Conservation (phyloP, 129 eudicot species). For the Centella asiatica region DNA sequence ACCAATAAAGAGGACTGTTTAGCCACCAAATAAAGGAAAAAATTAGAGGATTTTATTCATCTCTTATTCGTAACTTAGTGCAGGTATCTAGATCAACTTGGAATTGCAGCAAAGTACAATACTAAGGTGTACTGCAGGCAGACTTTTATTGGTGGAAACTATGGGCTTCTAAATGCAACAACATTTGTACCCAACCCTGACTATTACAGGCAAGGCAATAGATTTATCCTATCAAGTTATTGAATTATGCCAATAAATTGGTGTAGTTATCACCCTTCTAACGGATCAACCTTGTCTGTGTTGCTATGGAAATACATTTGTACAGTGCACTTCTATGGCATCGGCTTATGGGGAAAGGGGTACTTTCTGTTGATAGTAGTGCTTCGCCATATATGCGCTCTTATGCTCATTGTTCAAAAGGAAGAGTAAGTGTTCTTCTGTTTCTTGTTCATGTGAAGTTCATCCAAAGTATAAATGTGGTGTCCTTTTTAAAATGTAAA, state of each 20-base stretch:
- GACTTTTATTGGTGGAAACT: slow-evolving; percentile 85
- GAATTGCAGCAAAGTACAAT: slow-evolving; percentile 72
- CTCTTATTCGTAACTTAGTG: slow-evolving; percentile 14
- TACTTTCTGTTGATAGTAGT: slow-evolving; percentile 55
- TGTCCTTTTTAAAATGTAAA: background rate
- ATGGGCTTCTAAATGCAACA: slow-evolving; percentile 59
- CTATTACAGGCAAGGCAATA: slow-evolving; percentile 56
- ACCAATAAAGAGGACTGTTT: background rate
- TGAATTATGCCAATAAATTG: background rate
- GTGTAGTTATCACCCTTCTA: background rate
- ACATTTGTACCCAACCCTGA: slow-evolving; percentile 88
- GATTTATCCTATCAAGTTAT: background rate
- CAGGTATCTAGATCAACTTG: slow-evolving; percentile 96
- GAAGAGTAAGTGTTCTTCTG: slow-evolving; percentile 48
- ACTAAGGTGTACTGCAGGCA: slow-evolving; percentile 92
- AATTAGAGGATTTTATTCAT: too few species aligned
- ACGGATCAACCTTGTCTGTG: background rate
- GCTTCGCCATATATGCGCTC: slow-evolving; percentile 40
- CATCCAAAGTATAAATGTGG: background rate
- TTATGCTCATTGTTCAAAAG: slow-evolving; percentile 88
- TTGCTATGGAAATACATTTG: slow-evolving; percentile 14
- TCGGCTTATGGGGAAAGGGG: slow-evolving; percentile 82
- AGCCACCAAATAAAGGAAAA: too few species aligned
- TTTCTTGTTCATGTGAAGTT: background rate
- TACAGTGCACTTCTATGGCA: slow-evolving; percentile 72